Conservation (phyloP, 1,139 yeast genomes). For the Sugiyamaella grinbergsii region DNA sequence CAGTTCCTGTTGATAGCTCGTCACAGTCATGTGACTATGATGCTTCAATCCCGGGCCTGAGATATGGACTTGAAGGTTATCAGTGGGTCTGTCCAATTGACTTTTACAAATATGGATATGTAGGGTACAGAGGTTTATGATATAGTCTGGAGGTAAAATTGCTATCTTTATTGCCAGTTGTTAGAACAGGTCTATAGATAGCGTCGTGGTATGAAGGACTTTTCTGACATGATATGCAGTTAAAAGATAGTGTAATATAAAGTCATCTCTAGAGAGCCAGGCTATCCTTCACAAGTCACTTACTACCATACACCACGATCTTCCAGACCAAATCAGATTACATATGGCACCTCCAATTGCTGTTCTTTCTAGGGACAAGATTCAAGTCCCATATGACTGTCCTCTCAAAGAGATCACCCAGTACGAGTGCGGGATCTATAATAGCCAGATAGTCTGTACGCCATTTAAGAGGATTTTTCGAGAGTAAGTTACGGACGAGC, state of each 20-base stretch:
- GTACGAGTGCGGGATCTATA: slow-evolving; percentile 38
- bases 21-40: slow-evolving; percentile 21
- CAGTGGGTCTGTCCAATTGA: too few species aligned
- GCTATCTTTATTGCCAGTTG: too few species aligned
- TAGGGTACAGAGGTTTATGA: too few species aligned
- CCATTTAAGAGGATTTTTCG: slow-evolving; percentile 32
- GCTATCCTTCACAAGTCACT: too few species aligned
- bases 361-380: slow-evolving; percentile 25
- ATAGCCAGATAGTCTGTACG: slow-evolving; percentile 31
- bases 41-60: too few species aligned
- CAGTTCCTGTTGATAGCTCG: neutral
- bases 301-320: too few species aligned
- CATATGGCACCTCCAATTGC: slow-evolving; percentile 35
- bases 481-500: slow-evolving; percentile 22
- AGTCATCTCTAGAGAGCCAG: neutral
- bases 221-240: neutral
- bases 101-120: too few species aligned
- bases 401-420: slow-evolving; percentile 51
- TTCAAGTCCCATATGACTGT: slow-evolving; percentile 40
- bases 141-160: too few species aligned
- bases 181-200: too few species aligned
- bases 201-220: neutral
- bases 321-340: neutral
- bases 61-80: too few species aligned
- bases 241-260: neutral